A percentile compares a stretch with the other conserved stretches of the same genome.
Evolutionary conservation across 148 eudicot genomes (phyloP).

Genomic region (Chenopodium suecicum): DNA sequence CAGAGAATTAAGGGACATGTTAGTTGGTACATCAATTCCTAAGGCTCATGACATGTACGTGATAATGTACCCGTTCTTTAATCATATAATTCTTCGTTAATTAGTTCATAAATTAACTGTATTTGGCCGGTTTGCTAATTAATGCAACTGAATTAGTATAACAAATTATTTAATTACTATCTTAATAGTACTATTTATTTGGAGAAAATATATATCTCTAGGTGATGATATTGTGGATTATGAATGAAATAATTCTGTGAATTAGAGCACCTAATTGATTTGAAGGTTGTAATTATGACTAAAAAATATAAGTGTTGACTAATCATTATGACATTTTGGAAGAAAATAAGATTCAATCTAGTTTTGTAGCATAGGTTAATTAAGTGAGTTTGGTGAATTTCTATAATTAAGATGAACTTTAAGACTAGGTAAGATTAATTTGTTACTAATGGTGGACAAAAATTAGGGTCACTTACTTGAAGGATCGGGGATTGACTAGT

Average conservation of each 20-base stretch:
- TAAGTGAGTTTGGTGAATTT: not conserved
- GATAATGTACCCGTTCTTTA: not conserved
- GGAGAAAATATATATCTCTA: not conserved
- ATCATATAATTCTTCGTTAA: not conserved
- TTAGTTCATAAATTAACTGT: not conserved
- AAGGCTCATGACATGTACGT: not conserved
- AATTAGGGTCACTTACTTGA: no score
- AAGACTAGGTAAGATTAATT: no score
- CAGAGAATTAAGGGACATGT: conserved; percentile 17
- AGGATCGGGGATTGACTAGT: no score
- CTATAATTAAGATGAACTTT: not conserved
- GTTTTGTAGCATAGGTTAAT: not conserved
- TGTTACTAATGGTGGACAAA: no score
- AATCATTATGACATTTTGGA: not conserved
- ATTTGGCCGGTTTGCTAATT: conserved; percentile 14
- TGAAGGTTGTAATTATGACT: not conserved
- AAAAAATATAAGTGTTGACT: not conserved
- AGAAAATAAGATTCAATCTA: not conserved
- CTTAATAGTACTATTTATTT: not conserved
- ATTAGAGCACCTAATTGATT: conserved; percentile 7
- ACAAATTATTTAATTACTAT: not conserved
- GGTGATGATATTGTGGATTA: not conserved
- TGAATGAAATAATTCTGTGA: conserved; percentile 2
- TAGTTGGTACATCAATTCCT: conserved; percentile 23
- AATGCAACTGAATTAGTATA: conserved; percentile 9